phyloP scores from a whole-genome alignment of 345 rosid species.

The Punica granatum region DNA sequence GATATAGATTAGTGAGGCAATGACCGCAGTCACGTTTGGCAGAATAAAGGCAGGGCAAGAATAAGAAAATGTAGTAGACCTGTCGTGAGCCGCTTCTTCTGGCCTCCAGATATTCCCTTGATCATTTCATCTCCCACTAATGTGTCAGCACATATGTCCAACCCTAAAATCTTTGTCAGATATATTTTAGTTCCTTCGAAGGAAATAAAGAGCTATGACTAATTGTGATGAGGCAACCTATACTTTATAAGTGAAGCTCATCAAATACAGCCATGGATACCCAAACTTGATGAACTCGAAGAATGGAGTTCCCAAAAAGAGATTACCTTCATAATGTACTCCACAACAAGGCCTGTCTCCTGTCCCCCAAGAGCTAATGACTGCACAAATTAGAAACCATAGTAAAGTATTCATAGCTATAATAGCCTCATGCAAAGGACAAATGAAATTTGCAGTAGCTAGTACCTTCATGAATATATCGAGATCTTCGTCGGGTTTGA shows the following conservation, averaged over 20 bases:
- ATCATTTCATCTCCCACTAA: conserved; percentile 98
- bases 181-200: conserved; percentile 18
- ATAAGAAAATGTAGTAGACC: conserved; percentile 29
- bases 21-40: background rate
- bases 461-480: conserved; percentile 96
- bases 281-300: background rate
- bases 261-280: no score
- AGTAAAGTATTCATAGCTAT: conserved; percentile 10
- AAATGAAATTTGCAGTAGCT: conserved; percentile 2
- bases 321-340: conserved; percentile 92
- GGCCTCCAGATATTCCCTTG: conserved; percentile 98
- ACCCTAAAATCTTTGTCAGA: conserved; percentile 92
- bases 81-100: conserved; percentile 96
- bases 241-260: no score
- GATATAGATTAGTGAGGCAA: background rate
- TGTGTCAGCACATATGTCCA: conserved; percentile 92
- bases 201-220: background rate
- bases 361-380: conserved; percentile 86
- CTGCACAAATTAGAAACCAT: conserved; percentile 22
- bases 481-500: conserved; percentile 97
- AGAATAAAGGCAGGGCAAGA: background rate
- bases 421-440: background rate
- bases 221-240: no score
- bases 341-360: conserved; percentile 77
- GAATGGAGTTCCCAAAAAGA: conserved; percentile 6